Base-by-base conservation (phyloP, 2,329 filamentous ascomycete species). In the Fusarium transvaalense region DNA sequence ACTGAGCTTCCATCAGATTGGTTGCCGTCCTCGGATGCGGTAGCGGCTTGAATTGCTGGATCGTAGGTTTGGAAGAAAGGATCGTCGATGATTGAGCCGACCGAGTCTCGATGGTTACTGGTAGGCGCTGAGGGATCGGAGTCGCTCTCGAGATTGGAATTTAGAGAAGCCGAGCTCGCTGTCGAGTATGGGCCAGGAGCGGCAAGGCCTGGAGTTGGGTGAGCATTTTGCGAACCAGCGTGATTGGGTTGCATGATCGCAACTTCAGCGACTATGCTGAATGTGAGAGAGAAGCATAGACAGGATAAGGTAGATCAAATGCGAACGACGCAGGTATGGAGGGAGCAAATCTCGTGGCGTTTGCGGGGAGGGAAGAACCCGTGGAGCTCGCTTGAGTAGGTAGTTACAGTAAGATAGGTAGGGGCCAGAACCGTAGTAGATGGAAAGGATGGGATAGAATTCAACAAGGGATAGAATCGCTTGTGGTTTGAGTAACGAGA, bases 61-160 rank as follows among this genome's bases (percentile, higher is more conserved):
- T 83, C 77, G 68, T 83, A 82, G 66, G 80, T 81, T 71, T 82
- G 81, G 77, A 86, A 85, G 75, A 87, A 86, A 31, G 84, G 84
- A 68, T 87, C 85, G 80, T 88, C 83, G 73, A 85, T 78, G 64
- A 87, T 84, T 61, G 84, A 86, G 51, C 81, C 76, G 66, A 86
- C 78, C 19, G 85, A 88, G 70, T 84, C 82, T 63, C 84, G 81
- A 71, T 77, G 76, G 46, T 53, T 71, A 56, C 50, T 66, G 55
- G 53, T 35, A 32, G 58, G 53, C 37, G 57, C 60, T 38, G 54
- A 64, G 47, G 67, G 64, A 54, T 71, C 67, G 54, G 57, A 62
- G 61, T 68, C 51, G 58, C 61, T 64, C 37, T 71, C 69, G 63
- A 71, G 67, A 31, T 75, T 60, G 34, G 48, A 74, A 58, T 74